Percentiles rank a stretch among this genome's conserved stretches.
These are phyloP conservation scores for Aspergillus nomiae DNA, from an alignment of 2,329 filamentous ascomycete genomes.

Conservation along the genomic window DNA sequence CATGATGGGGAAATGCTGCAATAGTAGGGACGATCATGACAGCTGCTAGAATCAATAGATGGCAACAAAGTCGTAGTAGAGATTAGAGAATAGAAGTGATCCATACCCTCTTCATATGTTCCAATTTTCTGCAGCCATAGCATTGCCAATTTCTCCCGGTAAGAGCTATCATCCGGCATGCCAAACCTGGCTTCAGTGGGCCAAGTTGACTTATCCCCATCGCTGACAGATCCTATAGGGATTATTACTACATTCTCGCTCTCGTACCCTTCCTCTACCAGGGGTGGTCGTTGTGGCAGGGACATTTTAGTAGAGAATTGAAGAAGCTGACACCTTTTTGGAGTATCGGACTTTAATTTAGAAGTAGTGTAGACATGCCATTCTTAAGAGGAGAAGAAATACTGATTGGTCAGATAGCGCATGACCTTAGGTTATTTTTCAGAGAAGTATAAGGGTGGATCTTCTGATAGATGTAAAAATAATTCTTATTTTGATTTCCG, in stretches of 20 bases:
- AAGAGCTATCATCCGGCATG: conserved; percentile 44
- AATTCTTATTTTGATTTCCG: not conserved
- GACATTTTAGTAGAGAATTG: conserved; percentile 8
- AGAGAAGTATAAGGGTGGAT: not conserved
- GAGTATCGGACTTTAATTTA: not conserved
- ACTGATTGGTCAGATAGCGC: too few species aligned
- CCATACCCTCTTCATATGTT: conserved; percentile 39
- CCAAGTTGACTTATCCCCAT: conserved; percentile 41
- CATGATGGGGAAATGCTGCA: not conserved
- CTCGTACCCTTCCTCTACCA: conserved; percentile 18
- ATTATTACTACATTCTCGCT: conserved; percentile 26
- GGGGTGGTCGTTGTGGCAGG: conserved; percentile 6
- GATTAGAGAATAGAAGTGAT: conserved; percentile 9
- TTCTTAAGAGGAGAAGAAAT: not conserved
- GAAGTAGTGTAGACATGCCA: not conserved
- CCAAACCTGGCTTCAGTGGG: conserved; percentile 38
- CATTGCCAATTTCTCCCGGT: conserved; percentile 50
- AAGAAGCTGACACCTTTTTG: not conserved
- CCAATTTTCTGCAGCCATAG: conserved; percentile 52
- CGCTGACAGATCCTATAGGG: conserved; percentile 38
- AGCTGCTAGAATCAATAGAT: not conserved
- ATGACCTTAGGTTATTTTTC: not conserved
- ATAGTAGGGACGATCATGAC: not conserved
- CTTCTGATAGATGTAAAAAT: not conserved
- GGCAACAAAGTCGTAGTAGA: not conserved